Evolutionary conservation across 768 basidiomycete species (phyloP).

Genomic region (Gloeopeniophorella convolvens): DNA sequence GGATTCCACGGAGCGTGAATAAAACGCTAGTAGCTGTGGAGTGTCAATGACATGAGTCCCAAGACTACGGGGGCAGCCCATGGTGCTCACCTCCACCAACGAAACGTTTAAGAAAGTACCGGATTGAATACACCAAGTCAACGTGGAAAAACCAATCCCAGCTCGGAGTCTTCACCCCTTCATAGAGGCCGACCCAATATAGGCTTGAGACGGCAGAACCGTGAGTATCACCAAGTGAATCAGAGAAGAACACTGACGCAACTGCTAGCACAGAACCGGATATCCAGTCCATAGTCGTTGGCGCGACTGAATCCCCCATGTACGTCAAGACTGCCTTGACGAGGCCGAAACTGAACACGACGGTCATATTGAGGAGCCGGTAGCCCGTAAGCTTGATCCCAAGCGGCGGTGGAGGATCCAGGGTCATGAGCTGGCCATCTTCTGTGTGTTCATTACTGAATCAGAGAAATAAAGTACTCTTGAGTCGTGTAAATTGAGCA

Average conservation of each 20-base stretch:
- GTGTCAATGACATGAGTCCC: not conserved
- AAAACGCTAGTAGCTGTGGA: not conserved
- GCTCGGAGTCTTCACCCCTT: not conserved
- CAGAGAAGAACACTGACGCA: not conserved
- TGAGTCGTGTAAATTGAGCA: too few relatives aligned
- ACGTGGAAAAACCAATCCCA: slow-evolving; percentile 11
- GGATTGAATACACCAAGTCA: not conserved
- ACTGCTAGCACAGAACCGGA: not conserved
- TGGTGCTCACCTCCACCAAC: slow-evolving; percentile 10
- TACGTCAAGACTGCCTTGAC: slow-evolving; percentile 3
- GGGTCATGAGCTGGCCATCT: not conserved
- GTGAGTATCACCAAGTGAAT: not conserved
- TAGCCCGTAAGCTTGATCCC: slow-evolving; percentile 8
- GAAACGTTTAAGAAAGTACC: not conserved
- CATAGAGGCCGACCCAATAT: slow-evolving; percentile 6
- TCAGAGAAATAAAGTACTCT: too few relatives aligned
- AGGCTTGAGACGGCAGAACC: not conserved
- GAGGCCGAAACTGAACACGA: not conserved
- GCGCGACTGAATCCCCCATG: not conserved
- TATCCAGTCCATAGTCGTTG: slow-evolving; percentile 8
- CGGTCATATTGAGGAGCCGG: slow-evolving; percentile 3
- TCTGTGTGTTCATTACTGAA: not conserved
- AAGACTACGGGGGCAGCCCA: too few relatives aligned
- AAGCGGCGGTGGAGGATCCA: not conserved
- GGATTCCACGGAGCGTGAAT: not conserved